phyloP scores from a whole-genome alignment of 495 filamentous ascomycete species.

The Aspergillus baeticus region DNA sequence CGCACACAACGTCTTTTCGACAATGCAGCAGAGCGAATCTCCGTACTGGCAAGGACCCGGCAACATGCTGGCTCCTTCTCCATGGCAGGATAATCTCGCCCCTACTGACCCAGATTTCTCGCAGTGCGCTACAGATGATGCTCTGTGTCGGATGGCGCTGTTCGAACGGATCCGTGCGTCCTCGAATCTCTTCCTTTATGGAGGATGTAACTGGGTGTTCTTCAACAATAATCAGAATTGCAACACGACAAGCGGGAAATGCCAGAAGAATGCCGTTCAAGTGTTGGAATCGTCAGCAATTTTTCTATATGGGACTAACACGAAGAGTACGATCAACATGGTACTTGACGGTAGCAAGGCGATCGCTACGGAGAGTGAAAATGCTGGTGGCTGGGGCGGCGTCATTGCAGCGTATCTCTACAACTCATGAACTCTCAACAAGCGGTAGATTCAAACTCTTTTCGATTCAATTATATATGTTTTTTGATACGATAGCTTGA shows the following conservation, averaged over 20 bases:
- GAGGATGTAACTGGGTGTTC: slow-evolving; percentile 51
- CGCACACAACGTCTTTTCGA: slow-evolving; percentile 47
- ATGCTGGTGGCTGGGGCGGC: slow-evolving; percentile 58
- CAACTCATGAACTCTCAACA: slow-evolving; percentile 18
- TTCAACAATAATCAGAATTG: slow-evolving; percentile 45
- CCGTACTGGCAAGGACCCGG: slow-evolving; percentile 48
- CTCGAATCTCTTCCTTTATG: slow-evolving; percentile 54
- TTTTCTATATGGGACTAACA: slow-evolving; percentile 44
- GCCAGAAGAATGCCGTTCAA: slow-evolving; percentile 44
- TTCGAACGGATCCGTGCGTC: slow-evolving; percentile 38
- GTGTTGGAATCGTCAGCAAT: slow-evolving; percentile 29
- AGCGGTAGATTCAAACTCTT: neutral
- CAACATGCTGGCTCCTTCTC: slow-evolving; percentile 37
- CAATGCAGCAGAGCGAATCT: slow-evolving; percentile 46
- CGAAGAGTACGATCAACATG: slow-evolving; percentile 43
- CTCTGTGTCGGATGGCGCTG: slow-evolving; percentile 42
- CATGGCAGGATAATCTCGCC: slow-evolving; percentile 34
- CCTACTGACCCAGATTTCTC: slow-evolving; percentile 44
- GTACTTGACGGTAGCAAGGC: slow-evolving; percentile 29
- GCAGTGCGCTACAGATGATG: slow-evolving; percentile 31
- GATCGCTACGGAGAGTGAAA: slow-evolving; percentile 38
- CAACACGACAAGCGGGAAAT: slow-evolving; percentile 32
- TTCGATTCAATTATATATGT: neutral
- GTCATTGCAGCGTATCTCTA: slow-evolving; percentile 47
- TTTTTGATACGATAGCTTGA: neutral